Percentiles rank a stretch among this genome's conserved stretches.
phyloP scores from a whole-genome alignment of 805 yeast species.

The Spencermartinsiella europaea region DNA sequence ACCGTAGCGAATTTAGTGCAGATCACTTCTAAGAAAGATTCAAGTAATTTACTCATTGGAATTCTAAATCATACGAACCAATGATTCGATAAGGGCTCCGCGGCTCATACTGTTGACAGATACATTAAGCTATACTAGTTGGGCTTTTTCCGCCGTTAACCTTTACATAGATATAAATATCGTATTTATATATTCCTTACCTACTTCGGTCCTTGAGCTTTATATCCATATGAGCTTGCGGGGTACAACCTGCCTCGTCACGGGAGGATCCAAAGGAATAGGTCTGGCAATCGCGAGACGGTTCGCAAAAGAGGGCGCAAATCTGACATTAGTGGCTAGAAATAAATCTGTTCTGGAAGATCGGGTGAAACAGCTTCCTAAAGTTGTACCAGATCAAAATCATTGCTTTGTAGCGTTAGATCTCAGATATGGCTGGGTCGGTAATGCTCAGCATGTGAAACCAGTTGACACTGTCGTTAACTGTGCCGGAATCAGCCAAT shows the following conservation, averaged over 20 bases:
- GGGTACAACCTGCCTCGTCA: slow-evolving; percentile 32
- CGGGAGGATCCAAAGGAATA: slow-evolving; percentile 69
- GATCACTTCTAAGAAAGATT: too few species aligned
- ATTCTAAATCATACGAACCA: too few species aligned
- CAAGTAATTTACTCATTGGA: too few species aligned
- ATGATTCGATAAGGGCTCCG: too few species aligned
- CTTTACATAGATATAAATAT: too few species aligned
- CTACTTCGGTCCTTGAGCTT: too few species aligned
- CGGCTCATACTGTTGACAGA: too few species aligned
- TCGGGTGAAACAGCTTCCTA: slow-evolving; percentile 11
- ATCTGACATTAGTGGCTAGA: slow-evolving; percentile 48
- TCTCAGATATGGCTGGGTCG: slow-evolving; percentile 7
- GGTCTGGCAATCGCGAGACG: slow-evolving; percentile 52
- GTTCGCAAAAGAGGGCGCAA: slow-evolving; percentile 49
- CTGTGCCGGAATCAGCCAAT: slow-evolving; percentile 55
- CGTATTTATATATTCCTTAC: too few species aligned
- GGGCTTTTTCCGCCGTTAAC: too few species aligned
- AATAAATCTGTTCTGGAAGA: slow-evolving; percentile 29
- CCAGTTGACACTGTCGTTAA: slow-evolving; percentile 47
- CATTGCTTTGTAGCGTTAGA: slow-evolving; percentile 6
- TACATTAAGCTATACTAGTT: too few species aligned
- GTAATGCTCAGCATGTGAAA: slow-evolving; percentile 11
- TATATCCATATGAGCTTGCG: slow-evolving; percentile 5
- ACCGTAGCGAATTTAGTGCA: too few species aligned
- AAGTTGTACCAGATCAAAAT: slow-evolving; percentile 12